Base-by-base conservation (phyloP, 1,139 yeast species). In the Yueomyces sp. region DNA sequence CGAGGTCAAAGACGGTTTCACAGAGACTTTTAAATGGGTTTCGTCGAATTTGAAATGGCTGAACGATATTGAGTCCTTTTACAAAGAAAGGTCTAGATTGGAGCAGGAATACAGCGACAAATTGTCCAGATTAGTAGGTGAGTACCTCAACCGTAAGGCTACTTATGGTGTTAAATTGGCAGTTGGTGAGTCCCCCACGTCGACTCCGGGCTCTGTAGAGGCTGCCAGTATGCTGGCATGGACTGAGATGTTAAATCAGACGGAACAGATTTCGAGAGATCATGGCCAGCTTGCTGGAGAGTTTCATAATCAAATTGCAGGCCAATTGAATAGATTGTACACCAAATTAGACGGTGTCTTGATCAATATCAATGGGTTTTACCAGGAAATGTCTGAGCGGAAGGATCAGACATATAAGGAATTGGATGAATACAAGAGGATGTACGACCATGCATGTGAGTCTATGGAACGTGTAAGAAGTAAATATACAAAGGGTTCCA, bases 161-260 rank as follows among this genome's bases (percentile, higher is more conserved):
- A 76, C 76, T 53, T 63, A 71, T 9, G 70, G 86, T 29, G 75
- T 93, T 0, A 63, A 66, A 27, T 64, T 93, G 34, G 78, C 91
- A 36, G 98, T 93, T 5, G 99, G 99, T 29, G 95, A 86, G 49
- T 75, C 76, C 29, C 98, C 99, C 0, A 75, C 78, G 39, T 74
- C 85, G 43, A 91, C 99, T 0, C 97, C 98, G 0, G 98, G 99
- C 0, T 87, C 96, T 0, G 67, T 91, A 42, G 98, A 93, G 57
- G 75, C 85, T 50, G 96, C 96, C 0, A 73, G 86, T n/a, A 65
- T 89, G 50, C 95, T 86, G n/a, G 76, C 95, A 3, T 91, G 98
- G 98, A 84, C 78, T 40, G 95, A 86, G 51, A 76, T 91, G 11
- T 69, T 91, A 48, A 74, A 85, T 4, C 94, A 86, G 57, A 85